phyloP scores from a whole-genome alignment of 257 asterid genomes.

The Solanum commersonii region DNA sequence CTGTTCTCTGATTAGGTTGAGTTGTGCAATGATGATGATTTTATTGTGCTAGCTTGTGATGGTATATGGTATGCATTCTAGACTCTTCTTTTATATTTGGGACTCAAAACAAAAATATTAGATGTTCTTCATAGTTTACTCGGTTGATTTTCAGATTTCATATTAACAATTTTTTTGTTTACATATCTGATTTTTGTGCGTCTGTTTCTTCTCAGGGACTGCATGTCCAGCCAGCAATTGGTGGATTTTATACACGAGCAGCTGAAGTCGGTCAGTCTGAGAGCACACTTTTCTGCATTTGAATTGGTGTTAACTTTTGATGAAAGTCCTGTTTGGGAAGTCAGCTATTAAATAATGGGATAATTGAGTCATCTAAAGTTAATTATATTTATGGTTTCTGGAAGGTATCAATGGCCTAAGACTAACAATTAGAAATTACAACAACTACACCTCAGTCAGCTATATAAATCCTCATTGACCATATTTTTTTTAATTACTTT shows the following conservation, averaged over 20 bases:
- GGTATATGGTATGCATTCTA: slow-evolving; percentile 71
- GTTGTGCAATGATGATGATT: slow-evolving; percentile 83
- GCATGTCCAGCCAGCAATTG: slow-evolving; percentile 95
- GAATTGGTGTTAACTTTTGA: background rate
- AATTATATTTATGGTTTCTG: background rate
- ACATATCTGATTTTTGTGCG: background rate
- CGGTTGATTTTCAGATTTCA: background rate
- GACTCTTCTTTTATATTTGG: background rate
- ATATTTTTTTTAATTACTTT: background rate
- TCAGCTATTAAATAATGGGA: background rate
- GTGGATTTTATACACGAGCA: slow-evolving; percentile 82
- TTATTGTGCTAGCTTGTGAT: slow-evolving; percentile 91
- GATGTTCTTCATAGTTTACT: background rate
- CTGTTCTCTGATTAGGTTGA: slow-evolving; percentile 51
- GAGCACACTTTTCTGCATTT: background rate
- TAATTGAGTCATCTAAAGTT: background rate
- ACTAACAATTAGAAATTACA: background rate
- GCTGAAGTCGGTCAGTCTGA: slow-evolving; percentile 62
- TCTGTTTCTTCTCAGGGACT: slow-evolving; percentile 51
- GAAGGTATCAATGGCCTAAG: background rate
- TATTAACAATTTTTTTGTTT: background rate
- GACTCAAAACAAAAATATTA: background rate
- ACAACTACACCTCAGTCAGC: background rate
- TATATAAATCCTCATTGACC: background rate
- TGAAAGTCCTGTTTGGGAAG: background rate